Base-by-base conservation (phyloP, 73 alveolate species). In the Symbiodinium pilosum region DNA sequence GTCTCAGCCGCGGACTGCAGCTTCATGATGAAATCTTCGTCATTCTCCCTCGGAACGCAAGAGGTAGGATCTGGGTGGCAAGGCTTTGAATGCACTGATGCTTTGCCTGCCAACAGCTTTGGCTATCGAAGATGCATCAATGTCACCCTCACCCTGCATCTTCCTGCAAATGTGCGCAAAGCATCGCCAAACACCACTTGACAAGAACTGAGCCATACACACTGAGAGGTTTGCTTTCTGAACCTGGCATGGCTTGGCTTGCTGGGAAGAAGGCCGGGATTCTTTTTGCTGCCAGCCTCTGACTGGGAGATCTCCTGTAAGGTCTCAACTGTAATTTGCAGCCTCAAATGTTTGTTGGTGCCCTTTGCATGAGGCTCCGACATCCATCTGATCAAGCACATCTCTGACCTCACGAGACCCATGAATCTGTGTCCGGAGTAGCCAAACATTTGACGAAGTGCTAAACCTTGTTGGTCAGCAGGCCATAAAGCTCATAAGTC, bases 371-470 rank as follows among this genome's bases (percentile, higher is more conserved):
- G n/a, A 38, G 44, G 34, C 52, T 44, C 75, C 38, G 12, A 41
- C 97, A 85, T 91, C 97, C 97, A 91, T 91, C 77, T 91, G 97
- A 51, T 91, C 97, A 41, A 69, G 77, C 34, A 91, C 95, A 20
- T 88, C 75, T 41, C 77, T 47, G 59, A 47, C 6, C 59, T 47
- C 59, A 47, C 14, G 21, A 9, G 59, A 6, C 59, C 59, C 59
- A 6, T 47, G 59, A 14, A 9, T 47, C 59, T 47, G 59, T 47
- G 14, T 47, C 59, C 77, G 77, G 38, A 21, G 36, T 21, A 3
- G 40, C 43, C 21, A 9, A n/a, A 40, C 85, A 73, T 7, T n/a
- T 28, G 28, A 73, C 18, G 39, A 28, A 34, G 42, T 28, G 24
- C 12, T n/a, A 26, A 54, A 32, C 97, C 97, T 91, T 91, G 75